These are phyloP conservation scores for Vicia sativa DNA, from an alignment of 306 rosid species.

Conservation along the genomic window DNA sequence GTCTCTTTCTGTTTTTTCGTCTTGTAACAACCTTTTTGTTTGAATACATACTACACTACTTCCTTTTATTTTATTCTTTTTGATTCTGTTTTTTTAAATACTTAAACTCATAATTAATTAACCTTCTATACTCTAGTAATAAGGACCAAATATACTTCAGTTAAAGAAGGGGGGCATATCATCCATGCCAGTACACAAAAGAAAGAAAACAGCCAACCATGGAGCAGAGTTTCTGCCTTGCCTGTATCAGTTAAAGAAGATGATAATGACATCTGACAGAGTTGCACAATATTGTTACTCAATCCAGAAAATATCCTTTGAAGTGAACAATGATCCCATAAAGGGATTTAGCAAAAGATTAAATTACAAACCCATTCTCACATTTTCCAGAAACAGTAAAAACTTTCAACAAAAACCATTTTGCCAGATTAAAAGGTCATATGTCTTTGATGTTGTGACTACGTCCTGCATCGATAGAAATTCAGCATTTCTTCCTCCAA, in stretches of 20 bases:
- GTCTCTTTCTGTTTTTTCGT: neutral
- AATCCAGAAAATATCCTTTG: too few relatives aligned
- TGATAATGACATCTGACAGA: too few relatives aligned
- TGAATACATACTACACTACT: neutral
- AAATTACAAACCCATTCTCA: neutral
- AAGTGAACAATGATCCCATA: neutral
- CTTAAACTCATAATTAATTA: too few relatives aligned
- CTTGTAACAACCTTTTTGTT: neutral
- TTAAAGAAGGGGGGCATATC: too few relatives aligned
- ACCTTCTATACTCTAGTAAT: too few relatives aligned
- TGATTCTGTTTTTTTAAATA: neutral
- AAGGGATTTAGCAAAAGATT: neutral
- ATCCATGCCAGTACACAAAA: too few relatives aligned
- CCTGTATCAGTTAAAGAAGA: too few relatives aligned
- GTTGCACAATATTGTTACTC: neutral
- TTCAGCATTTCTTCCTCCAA: constrained; percentile 90
- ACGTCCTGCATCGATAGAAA: constrained; percentile 54
- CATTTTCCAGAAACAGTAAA: neutral
- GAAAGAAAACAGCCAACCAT: too few relatives aligned
- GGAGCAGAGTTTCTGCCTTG: too few relatives aligned
- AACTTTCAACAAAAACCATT: neutral
- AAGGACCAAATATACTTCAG: too few relatives aligned
- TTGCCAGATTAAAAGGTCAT: constrained; percentile 18
- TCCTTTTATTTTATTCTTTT: neutral
- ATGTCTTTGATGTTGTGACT: constrained; percentile 24